Conservation (phyloP, 1,284 basidiomycete genomes). For the Hypsizygus ulmarius region DNA sequence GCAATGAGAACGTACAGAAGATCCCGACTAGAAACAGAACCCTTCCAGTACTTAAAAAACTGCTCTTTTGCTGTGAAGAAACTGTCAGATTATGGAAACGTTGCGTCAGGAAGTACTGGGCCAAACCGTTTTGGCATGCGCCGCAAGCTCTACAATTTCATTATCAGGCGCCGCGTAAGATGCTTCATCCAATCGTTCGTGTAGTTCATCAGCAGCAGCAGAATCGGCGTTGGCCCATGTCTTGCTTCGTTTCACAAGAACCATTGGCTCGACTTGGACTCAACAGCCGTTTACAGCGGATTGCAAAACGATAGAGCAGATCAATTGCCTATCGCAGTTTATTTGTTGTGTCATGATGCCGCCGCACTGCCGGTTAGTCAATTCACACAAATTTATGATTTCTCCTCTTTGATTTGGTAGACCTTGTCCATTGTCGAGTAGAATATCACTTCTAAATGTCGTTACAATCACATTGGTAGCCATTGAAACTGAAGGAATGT, state of each 20-base stretch:
- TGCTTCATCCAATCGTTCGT: not conserved
- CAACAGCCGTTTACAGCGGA: too few species aligned
- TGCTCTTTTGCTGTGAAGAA: conserved; percentile 11
- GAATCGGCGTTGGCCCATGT: conserved; percentile 25
- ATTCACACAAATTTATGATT: too few species aligned
- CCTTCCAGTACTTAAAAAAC: conserved; percentile 26
- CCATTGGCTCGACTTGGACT: too few species aligned
- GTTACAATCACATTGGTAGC: too few species aligned
- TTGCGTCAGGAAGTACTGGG: not conserved
- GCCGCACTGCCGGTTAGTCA: too few species aligned
- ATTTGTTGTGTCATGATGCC: too few species aligned
- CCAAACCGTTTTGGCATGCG: conserved; percentile 15
- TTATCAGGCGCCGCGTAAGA: not conserved
- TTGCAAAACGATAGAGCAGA: too few species aligned
- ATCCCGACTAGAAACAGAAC: conserved; percentile 40
- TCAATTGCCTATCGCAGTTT: too few species aligned
- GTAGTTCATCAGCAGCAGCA: conserved; percentile 7
- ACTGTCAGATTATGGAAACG: not conserved
- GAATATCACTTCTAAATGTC: conserved; percentile 21
- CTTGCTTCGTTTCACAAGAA: conserved; percentile 25
- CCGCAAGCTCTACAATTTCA: conserved; percentile 7
- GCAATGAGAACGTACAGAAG: conserved; percentile 26
- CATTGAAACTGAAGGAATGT: too few species aligned
- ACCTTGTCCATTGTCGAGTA: not conserved
- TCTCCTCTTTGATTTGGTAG: too few species aligned